Base-by-base conservation (phyloP, 2,329 filamentous ascomycete genomes). In the Stemphylium vesicarium region DNA sequence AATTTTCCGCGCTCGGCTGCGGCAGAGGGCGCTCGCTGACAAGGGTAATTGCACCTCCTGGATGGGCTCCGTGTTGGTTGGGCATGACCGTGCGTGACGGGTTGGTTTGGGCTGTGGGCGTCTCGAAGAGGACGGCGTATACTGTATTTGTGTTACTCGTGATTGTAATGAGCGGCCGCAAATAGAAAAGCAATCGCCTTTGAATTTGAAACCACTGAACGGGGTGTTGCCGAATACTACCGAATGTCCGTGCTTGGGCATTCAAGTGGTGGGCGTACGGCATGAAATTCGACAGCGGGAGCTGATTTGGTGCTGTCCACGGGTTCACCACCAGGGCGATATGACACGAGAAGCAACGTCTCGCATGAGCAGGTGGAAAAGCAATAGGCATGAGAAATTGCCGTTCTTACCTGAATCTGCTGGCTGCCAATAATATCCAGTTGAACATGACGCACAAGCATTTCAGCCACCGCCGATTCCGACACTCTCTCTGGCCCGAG, bases 381-480 rank as follows among this genome's bases (percentile, higher is more conserved):
- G 60, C 64, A 69, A 69, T 66, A 63, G 63, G 63, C 48, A 54
- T 53, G 50, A 60, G 57, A 63, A 59, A 67, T 71, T 68, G 66
- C 52, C 44, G 57, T 63, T 61, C 60, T 65, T 57, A 66, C 64
- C 59, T 64, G 41, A 49, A 53, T 51, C 31, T 47, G 44, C 36
- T 50, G 55, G 59, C 67, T 68, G 55, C 68, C 71, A 73, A 74
- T 73, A 61, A 66, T 58, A 62, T 59, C 56, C 57, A 53, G 60
- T 64, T 59, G 63, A 64, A 61, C 63, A 71, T 68, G 64, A 69
- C 70, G 72, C 71, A 75, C 72, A 72, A 71, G 70, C 72, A 68
- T 66, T 68, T 74, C 70, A 74, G 71, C 70, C 70, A 73, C 71
- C 67, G 64, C 70, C 67, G 68, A 67, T 69, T 75, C 65, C 68